Base-by-base conservation (phyloP, 805 yeast genomes). In the Candida sphagnicola region DNA sequence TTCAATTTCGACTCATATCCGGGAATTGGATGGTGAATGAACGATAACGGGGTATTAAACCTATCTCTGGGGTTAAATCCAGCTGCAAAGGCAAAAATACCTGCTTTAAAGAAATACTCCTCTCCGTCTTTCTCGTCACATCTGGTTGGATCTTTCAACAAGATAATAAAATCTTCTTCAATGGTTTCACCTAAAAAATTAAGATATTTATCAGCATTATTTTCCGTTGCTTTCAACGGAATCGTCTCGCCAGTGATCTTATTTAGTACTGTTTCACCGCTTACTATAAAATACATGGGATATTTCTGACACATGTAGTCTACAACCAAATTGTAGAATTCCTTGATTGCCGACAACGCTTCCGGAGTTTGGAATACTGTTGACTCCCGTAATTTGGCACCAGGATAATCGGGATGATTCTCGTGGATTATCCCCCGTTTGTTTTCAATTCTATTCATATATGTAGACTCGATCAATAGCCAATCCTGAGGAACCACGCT, bases 21-120 rank as follows among this genome's bases (percentile, higher is more conserved):
- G 1, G 74, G 74, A 24, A 68, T 56, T 2, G 73, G 74, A 18
- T 53, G 65, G 41, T 68, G 74, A 14, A 68, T 53, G 28, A 53
- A 50, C 8, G 67, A 54, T 25, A 68, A 51, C 1, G 73, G 73
- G 19, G 47, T 56, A 39, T 67, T 57, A 47, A 68, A 59, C 13
- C 67, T 52, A 34, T 62, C 65, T 10, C 21, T 24, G 1, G 74
- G 74, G 37, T 65, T 56, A 38, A 68, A 68, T 0, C 74, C 74
- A 16, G 70, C 70, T 1, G 74, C 72, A 53, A 68, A 68, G 4
- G 68, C 73, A 54, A 67, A 68, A 1, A 68, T 53, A 0, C 73
- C 73, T 1, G 61, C 73, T 43, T 67, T 68, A 59, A 66, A 67
- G 42, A 46, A 61, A 45, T 67, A 67, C 46, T 68, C 74, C 2